Evolutionary conservation across 2,329 filamentous ascomycete genomes (phyloP), one percentile per base, ranked within the genome.

Genomic region (Fonsecaea pedrosoi): DNA sequence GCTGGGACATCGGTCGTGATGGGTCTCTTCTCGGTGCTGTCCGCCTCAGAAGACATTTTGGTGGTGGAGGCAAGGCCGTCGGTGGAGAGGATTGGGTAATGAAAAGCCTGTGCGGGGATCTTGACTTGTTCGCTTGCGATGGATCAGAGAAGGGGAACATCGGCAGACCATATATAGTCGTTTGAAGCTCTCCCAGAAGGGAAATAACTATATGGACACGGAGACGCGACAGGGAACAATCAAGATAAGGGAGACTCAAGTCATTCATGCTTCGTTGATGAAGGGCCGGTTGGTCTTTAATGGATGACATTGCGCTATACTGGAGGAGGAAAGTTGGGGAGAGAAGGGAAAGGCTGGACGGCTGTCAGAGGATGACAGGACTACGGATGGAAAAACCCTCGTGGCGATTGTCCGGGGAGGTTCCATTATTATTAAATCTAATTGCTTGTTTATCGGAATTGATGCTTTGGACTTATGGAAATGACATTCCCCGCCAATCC

Each of bases 251-350:
- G 30, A 32, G 25, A 32, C 50, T 54, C 50, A 21, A 32, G 5
- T 54, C 7, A 54, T 54, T n/a, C 32, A 9, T 54, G 21, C 32
- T 54, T 21, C 32, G 32, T 32, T 13, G 18, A 25, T 32, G 15
- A 18, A 13, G 2, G 15, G 21, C 1, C 32, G 32, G 13, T 7
- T 5, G 4, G 21, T 12, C 15, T 25, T 32, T 10, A 13, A 32
- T 9, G 32, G 21, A 54, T 34, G 50, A 54, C 50, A 54, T 13
- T 6, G 13, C 13, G 25, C 58, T 25, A 60, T 37, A 13, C 58
- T 45, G n/a, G 45, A 60, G 18, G 35, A 53, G 58, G 58, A n/a
- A 60, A 60, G 21, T 53, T 37, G 42, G 30, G 58, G 58, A 60
- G 58, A 60, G 58, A 60, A 25, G 58, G 15, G 21, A 6, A 18